phyloP scores from a whole-genome alignment of 257 asterid species.

The Solanum infundibuliforme region DNA sequence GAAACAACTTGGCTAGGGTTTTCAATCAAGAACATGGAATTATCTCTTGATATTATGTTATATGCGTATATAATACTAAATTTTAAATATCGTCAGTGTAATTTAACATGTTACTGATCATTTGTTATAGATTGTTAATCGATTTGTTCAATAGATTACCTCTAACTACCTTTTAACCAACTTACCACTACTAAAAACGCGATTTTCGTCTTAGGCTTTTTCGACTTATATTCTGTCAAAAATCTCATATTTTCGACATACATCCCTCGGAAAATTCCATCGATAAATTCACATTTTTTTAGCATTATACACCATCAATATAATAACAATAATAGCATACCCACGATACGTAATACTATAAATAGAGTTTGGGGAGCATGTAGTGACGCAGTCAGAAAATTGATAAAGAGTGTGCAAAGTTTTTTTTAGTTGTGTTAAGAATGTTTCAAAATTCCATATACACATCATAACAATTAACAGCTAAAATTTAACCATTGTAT shows the following conservation, averaged over 20 bases:
- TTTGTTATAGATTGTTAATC: neutral
- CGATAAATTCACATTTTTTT: neutral
- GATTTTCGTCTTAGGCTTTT: neutral
- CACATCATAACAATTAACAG: neutral
- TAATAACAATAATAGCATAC: too few species aligned
- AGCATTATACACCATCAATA: neutral
- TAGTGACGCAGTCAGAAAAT: neutral
- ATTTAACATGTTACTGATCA: neutral
- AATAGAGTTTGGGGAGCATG: neutral
- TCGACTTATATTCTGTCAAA: neutral
- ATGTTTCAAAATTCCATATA: neutral
- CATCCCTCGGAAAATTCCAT: neutral
- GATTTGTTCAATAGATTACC: neutral
- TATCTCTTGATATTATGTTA: neutral
- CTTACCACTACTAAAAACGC: neutral
- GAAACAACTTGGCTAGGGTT: conserved; percentile 15
- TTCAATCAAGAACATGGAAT: conserved; percentile 1
- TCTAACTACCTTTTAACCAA: neutral
- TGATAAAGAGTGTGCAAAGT: neutral
- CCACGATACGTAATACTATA: too few species aligned
- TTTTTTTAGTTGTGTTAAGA: neutral
- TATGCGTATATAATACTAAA: neutral
- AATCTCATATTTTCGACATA: neutral
- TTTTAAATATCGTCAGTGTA: neutral
- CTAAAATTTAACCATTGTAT: too few species aligned